A percentile compares a stretch with the other conserved stretches of the same genome.
Conservation (phyloP, 306 rosid genomes). For the Cercis canadensis region DNA sequence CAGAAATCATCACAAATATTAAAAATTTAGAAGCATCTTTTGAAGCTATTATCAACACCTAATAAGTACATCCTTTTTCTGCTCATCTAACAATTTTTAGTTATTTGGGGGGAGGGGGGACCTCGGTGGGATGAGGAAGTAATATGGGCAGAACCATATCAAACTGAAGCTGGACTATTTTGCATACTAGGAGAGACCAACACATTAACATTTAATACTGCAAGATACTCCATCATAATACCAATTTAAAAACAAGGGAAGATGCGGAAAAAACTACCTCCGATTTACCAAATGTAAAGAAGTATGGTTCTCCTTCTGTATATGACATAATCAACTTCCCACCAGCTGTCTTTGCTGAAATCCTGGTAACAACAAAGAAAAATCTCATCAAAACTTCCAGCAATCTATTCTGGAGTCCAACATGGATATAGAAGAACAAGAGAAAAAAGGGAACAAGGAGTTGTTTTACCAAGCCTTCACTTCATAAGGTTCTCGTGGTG, state of each 20-base stretch:
- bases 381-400: slow-evolving; percentile 37
- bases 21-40: not conserved
- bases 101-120: slow-evolving; percentile 7
- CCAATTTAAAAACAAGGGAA: slow-evolving; percentile 8
- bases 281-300: slow-evolving; percentile 90
- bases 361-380: slow-evolving; percentile 60
- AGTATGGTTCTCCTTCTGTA: slow-evolving; percentile 76
- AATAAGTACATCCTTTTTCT: slow-evolving; percentile 19
- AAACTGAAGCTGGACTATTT: slow-evolving; percentile 29
- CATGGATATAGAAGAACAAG: slow-evolving; percentile 15
- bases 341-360: slow-evolving; percentile 72
- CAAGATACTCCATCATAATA: slow-evolving; percentile 16
- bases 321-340: slow-evolving; percentile 75
- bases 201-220: not conserved
- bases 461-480: slow-evolving; percentile 84
- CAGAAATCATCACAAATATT: not conserved
- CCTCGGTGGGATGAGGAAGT: slow-evolving; percentile 9
- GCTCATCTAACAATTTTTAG: not conserved
- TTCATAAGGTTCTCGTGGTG: slow-evolving; percentile 97
- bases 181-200: slow-evolving; percentile 19
- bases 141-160: slow-evolving; percentile 9
- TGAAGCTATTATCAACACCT: slow-evolving; percentile 26
- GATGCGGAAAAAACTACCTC: slow-evolving; percentile 60
- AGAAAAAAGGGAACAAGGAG: slow-evolving; percentile 18
- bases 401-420: slow-evolving; percentile 25